Base-by-base conservation (phyloP, 129 eudicot species). In the Cynara cardunculus region DNA sequence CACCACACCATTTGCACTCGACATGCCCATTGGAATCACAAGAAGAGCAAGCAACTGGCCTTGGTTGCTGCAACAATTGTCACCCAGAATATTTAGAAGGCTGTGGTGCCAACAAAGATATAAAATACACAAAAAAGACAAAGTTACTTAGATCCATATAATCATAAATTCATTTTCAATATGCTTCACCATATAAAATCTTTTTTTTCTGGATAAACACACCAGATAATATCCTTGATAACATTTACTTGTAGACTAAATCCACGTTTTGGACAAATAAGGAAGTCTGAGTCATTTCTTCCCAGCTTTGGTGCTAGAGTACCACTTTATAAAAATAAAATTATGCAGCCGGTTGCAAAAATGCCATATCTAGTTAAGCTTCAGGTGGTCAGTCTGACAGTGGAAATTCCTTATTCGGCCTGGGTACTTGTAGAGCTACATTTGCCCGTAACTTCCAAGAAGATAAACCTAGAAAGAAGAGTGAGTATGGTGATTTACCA, bases 1-100 rank as follows among this genome's bases (percentile, higher is more conserved):
- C 99, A 25, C 85, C 82, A 67, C 97, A 95, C 97, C 99, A 95
- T 84, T 95, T 86, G 88, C 99, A 95, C 69, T 95, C 99, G 1
- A 92, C 94, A 79, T 83, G 88, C 65, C 97, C 97, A 68, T 89
- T 89, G 13, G 96, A 87, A 14, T 90, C 81, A 56, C 97, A 90
- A 71, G 93, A 82, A 39, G 92, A 77, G 76, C 96, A 93, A 19
- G 92, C 86, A 78, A 93, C 83, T 1, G 97, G 97, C 85, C 85
- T 87, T 1, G 98, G 98, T 91, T 90, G 96, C 96, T 90, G 94
- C 87, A 92, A 80, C 8, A 76, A 32, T 71, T 80, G 82, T 25
- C 70, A 76, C 7, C 7, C 21, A 84, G 2, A 27, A 61, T n/a
- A 31, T 59, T 84, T 73, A 84, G 68, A 78, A 39, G 25, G 65